These are phyloP conservation scores for Syzygium jambos DNA, from an alignment of 345 rosid species.

Conservation along the genomic window DNA sequence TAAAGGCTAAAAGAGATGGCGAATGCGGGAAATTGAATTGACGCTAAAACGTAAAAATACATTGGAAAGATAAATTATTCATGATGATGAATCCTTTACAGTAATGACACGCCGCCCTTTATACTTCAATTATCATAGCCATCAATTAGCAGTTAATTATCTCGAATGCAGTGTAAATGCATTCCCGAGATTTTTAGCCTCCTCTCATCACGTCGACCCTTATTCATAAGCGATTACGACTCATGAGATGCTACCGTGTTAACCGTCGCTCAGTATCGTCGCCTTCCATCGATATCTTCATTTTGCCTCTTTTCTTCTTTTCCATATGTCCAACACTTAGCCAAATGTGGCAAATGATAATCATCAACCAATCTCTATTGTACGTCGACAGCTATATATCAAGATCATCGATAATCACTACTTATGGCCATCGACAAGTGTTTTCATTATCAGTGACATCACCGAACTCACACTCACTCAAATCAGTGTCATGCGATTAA, in stretches of 20 bases:
- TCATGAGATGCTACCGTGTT: neutral
- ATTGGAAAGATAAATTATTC: neutral
- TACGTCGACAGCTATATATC: neutral
- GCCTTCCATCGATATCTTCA: too few relatives aligned
- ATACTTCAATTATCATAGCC: neutral
- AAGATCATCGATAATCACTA: neutral
- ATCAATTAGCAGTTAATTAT: neutral
- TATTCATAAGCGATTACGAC: neutral
- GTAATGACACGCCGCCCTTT: neutral
- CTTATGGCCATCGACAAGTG: too few relatives aligned
- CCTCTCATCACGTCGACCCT: neutral
- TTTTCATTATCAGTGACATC: too few relatives aligned
- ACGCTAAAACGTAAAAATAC: neutral
- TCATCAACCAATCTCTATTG: too few relatives aligned
- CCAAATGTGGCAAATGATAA: too few relatives aligned
- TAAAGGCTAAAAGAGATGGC: too few relatives aligned
- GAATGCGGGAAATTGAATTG: neutral
- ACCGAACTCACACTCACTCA: too few relatives aligned
- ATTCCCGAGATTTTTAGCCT: neutral
- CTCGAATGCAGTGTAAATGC: neutral
- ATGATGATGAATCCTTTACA: neutral
- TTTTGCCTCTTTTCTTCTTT: too few relatives aligned
- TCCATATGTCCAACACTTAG: too few relatives aligned
- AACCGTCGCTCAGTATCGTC: too few relatives aligned
- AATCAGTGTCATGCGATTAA: too few relatives aligned